These are phyloP conservation scores for Psilocybe tampanensis DNA, from an alignment of 768 basidiomycete genomes.

Conservation along the genomic window DNA sequence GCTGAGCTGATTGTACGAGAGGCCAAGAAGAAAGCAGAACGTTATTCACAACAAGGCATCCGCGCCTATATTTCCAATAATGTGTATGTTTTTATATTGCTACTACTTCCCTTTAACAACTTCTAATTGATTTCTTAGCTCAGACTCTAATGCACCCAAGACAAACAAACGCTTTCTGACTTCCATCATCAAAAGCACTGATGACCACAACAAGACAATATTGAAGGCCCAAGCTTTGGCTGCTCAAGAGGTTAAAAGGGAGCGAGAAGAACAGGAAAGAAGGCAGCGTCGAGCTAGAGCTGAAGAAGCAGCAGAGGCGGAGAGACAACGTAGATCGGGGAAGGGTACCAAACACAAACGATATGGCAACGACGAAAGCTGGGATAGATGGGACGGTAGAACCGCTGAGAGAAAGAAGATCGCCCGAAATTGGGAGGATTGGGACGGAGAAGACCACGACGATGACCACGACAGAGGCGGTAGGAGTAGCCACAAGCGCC, in stretches of 20 bases:
- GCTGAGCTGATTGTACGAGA: slow-evolving; percentile 91
- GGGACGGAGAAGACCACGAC: slow-evolving; percentile 46
- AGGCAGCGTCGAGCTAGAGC: slow-evolving; percentile 66
- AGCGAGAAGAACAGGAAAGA: slow-evolving; percentile 66
- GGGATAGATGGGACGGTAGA: slow-evolving; percentile 60
- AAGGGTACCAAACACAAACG: slow-evolving; percentile 29
- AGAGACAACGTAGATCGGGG: slow-evolving; percentile 46
- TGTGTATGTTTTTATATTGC: slow-evolving; percentile 34
- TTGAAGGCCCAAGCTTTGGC: slow-evolving; percentile 72
- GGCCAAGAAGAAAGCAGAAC: slow-evolving; percentile 88
- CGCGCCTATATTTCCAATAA: slow-evolving; percentile 70
- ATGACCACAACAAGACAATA: slow-evolving; percentile 92
- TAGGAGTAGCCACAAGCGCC: slow-evolving; percentile 21
- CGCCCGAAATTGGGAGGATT: slow-evolving; percentile 50
- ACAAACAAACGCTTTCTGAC: slow-evolving; percentile 83
- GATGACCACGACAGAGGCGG: slow-evolving; percentile 14
- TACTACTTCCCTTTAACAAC: not conserved
- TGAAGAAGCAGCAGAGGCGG: slow-evolving; percentile 75
- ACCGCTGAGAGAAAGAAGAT: slow-evolving; percentile 49
- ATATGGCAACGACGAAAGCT: slow-evolving; percentile 36
- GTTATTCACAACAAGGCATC: slow-evolving; percentile 76
- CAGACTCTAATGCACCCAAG: slow-evolving; percentile 73
- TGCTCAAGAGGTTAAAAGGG: slow-evolving; percentile 71
- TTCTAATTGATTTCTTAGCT: slow-evolving; percentile 33
- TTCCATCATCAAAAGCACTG: slow-evolving; percentile 90